A percentile compares a stretch with the other conserved stretches of the same genome.
These are phyloP conservation scores for Umbelopsis ramanniana DNA, from an alignment of 192 early-diverging fungal genomes.

Conservation along the genomic window DNA sequence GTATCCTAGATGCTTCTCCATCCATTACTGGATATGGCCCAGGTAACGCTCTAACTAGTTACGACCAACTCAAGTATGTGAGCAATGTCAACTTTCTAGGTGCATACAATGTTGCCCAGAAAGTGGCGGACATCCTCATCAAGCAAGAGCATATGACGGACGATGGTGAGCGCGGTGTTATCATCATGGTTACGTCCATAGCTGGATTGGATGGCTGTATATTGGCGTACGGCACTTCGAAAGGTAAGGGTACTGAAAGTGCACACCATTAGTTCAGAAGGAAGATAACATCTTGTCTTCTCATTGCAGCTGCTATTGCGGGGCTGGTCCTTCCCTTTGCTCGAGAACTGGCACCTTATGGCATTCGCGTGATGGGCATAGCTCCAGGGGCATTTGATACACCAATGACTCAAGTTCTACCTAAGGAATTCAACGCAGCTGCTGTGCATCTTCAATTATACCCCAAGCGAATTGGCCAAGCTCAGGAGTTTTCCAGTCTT, in stretches of 20 bases:
- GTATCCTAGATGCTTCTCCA: slow-evolving; percentile 12
- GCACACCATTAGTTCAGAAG: not conserved
- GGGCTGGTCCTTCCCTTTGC: slow-evolving; percentile 56
- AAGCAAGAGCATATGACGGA: slow-evolving; percentile 14
- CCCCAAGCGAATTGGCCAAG: slow-evolving; percentile 47
- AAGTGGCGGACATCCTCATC: slow-evolving; percentile 25
- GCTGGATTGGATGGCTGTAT: slow-evolving; percentile 34
- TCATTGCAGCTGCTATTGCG: slow-evolving; percentile 41
- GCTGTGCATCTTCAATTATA: slow-evolving; percentile 39
- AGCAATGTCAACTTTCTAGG: slow-evolving; percentile 34
- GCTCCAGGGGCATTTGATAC: slow-evolving; percentile 44
- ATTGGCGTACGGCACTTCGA: slow-evolving; percentile 36
- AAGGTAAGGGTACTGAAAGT: slow-evolving; percentile 19
- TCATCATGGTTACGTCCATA: slow-evolving; percentile 36
- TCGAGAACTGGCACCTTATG: slow-evolving; percentile 45
- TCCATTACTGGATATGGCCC: slow-evolving; percentile 31
- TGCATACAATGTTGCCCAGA: slow-evolving; percentile 35
- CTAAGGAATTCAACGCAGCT: not conserved
- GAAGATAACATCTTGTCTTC: not conserved
- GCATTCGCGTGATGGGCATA: slow-evolving; percentile 49
- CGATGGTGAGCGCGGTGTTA: slow-evolving; percentile 38
- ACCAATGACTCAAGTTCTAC: slow-evolving; percentile 10
- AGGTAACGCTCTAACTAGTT: slow-evolving; percentile 18
- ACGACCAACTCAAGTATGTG: slow-evolving; percentile 25
- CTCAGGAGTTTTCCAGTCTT: slow-evolving; percentile 50